A percentile compares a stretch with the other conserved stretches of the same genome.
These are phyloP conservation scores for Dalbergia oliveri DNA, from an alignment of 306 rosid genomes.

Conservation along the genomic window DNA sequence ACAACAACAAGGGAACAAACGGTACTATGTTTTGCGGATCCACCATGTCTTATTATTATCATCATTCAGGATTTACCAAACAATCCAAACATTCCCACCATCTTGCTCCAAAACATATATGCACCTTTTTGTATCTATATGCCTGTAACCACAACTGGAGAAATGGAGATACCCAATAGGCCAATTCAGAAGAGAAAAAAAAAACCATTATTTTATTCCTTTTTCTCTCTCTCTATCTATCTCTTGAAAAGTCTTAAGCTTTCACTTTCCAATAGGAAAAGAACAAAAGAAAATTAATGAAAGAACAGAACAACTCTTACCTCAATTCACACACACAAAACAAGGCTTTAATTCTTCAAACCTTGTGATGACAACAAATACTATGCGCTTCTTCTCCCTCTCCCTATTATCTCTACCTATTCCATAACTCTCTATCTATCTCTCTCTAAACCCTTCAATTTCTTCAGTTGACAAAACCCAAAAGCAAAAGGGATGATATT, in stretches of 20 bases:
- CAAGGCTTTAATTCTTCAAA: conserved; percentile 34
- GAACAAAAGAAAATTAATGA: not conserved
- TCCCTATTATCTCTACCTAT: conserved; percentile 26
- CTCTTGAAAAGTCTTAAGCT: not conserved
- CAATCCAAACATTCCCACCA: conserved; percentile 59
- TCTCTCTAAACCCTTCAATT: conserved; percentile 25
- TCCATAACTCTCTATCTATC: not conserved
- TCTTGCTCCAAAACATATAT: conserved; percentile 30
- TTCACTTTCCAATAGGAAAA: not conserved
- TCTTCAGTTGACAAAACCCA: conserved; percentile 58
- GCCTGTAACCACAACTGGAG: conserved; percentile 47
- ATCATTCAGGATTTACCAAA: conserved; percentile 36
- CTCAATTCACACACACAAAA: conserved; percentile 44
- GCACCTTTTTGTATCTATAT: conserved; percentile 1
- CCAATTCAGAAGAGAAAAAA: conserved; percentile 28
- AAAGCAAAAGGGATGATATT: conserved; percentile 40
- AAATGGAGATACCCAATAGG: conserved; percentile 41
- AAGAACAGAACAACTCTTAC: conserved; percentile 43
- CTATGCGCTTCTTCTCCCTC: conserved; percentile 38
- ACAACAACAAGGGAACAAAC: conserved; percentile 51
- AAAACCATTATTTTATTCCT: not conserved
- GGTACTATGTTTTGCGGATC: conserved; percentile 55
- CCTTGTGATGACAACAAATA: conserved; percentile 35
- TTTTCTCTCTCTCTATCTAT: not conserved
- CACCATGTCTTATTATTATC: conserved; percentile 56